Evolutionary conservation across 2,329 filamentous ascomycete genomes (phyloP).

Genomic region (Ceratocystiopsis sp.): DNA sequence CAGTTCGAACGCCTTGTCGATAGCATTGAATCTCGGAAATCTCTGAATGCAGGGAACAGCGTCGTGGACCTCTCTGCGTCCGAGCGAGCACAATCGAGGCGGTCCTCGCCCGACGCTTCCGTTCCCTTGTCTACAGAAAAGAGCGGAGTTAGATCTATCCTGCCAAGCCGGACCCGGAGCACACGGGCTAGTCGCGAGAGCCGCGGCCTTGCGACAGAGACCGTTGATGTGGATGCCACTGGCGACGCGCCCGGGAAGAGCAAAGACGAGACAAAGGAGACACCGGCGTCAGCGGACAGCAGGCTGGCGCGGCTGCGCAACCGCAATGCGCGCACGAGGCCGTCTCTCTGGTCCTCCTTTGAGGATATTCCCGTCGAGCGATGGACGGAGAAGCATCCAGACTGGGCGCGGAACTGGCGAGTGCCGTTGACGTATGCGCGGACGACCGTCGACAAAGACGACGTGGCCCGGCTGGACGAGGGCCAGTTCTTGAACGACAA

Average conservation of each 20-base stretch:
- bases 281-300: neutral
- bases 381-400: conserved; percentile 34
- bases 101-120: neutral
- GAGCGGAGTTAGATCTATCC: neutral
- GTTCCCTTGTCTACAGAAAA: neutral
- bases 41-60: neutral
- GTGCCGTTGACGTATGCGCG: conserved; percentile 47
- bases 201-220: neutral
- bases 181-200: neutral
- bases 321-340: neutral
- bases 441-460: conserved; percentile 50
- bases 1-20: neutral
- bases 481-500: conserved; percentile 86
- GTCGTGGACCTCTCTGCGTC: neutral
- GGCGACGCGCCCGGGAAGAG: no score
- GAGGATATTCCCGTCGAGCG: conserved; percentile 10
- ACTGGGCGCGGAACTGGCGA: conserved; percentile 36
- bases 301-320: conserved; percentile 2
- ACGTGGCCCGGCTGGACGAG: conserved; percentile 63
- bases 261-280: no score
- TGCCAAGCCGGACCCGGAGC: neutral
- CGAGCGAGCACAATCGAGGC: neutral
- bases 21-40: neutral
- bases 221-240: conserved; percentile 1
- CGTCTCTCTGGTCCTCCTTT: neutral